Evolutionary conservation across 2,329 filamentous ascomycete species (phyloP).

Genomic region (Paracorniculantispora psalliotae): DNA sequence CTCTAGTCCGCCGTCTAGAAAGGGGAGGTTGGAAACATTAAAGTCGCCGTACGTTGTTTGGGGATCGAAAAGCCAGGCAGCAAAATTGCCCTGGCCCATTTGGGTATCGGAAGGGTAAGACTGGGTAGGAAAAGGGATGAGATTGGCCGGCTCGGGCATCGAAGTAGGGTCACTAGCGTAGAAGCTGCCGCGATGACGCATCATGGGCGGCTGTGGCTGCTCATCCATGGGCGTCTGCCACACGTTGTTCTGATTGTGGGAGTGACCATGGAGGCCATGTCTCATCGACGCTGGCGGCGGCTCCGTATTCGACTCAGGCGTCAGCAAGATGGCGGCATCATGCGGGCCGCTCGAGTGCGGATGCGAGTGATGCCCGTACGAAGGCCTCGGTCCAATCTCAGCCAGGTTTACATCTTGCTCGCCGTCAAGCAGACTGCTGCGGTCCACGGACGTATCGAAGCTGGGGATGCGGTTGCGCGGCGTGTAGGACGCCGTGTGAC

Average conservation of each 20-base stretch:
- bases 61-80: slow-evolving; percentile 47
- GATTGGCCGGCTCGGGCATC: slow-evolving; percentile 28
- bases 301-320: slow-evolving; percentile 33
- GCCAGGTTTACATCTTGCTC: background rate
- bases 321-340: slow-evolving; percentile 42
- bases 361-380: slow-evolving; percentile 20
- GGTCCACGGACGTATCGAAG: slow-evolving; percentile 35
- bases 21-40: slow-evolving; percentile 38
- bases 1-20: slow-evolving; percentile 45
- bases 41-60: slow-evolving; percentile 39
- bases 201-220: slow-evolving; percentile 27
- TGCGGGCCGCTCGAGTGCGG: slow-evolving; percentile 34
- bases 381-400: background rate
- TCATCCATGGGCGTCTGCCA: slow-evolving; percentile 30
- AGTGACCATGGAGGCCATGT: slow-evolving; percentile 16
- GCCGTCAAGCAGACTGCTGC: background rate
- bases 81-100: slow-evolving; percentile 41
- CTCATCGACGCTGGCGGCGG: slow-evolving; percentile 24
- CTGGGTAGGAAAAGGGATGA: slow-evolving; percentile 25
- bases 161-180: slow-evolving; percentile 28
- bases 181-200: slow-evolving; percentile 34
- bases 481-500: slow-evolving; percentile 53
- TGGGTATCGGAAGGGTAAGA: slow-evolving; percentile 28
- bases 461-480: slow-evolving; percentile 47
- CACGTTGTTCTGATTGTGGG: slow-evolving; percentile 20